Evolutionary conservation across 371 early-diverging fungal genomes (phyloP), one percentile per base, ranked within the genome.

Genomic region (Mortierella sp.): DNA sequence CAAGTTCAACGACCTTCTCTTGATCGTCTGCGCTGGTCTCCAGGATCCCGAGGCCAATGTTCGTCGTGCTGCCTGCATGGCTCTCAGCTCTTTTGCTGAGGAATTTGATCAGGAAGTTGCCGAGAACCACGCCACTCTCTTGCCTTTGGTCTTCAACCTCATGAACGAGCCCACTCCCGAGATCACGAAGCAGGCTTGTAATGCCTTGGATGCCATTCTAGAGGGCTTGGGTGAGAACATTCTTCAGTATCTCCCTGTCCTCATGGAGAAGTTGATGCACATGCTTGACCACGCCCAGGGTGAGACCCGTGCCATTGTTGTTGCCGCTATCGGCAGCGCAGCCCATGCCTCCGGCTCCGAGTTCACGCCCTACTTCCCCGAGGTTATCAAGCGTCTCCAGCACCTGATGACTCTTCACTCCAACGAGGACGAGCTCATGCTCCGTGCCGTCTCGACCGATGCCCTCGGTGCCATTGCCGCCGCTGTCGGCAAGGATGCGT

Each of bases 381-480:
- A 83, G 60, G 88, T 94, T 27, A 85, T 94, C 69, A 83, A 84
- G 39, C 89, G 91, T 59, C 82, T 95, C 32, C 84, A 83, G 57
- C 82, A 82, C 23, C 82, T 92, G 47, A 94, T 95, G 93, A 76
- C 88, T 12, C 64, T 93, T 43, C 83, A 82, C 42, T 81, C 86
- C 41, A 85, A 80, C 21, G 82, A 84, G 32, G 93, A 92, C 23
- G 79, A 82, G 26, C 68, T 90, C 37, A 80, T 91, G 12, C 80
- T 94, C 49, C 93, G 95, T 58, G 94, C 93, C 57, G 90, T 93
- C 14, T 94, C 96, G 11, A 93, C 92, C 0, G 95, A 95, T 70
- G 85, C 95, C 21, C 88, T 91, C 53, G 93, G 91, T 62, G 89
- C 94, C 15, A 87, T 95, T 67, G 95, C 95, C 24, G 91, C 90